A percentile compares a stretch with the other conserved stretches of the same genome.
Conservation (phyloP, 208 protist species). For the Crithidia expoeki region DNA sequence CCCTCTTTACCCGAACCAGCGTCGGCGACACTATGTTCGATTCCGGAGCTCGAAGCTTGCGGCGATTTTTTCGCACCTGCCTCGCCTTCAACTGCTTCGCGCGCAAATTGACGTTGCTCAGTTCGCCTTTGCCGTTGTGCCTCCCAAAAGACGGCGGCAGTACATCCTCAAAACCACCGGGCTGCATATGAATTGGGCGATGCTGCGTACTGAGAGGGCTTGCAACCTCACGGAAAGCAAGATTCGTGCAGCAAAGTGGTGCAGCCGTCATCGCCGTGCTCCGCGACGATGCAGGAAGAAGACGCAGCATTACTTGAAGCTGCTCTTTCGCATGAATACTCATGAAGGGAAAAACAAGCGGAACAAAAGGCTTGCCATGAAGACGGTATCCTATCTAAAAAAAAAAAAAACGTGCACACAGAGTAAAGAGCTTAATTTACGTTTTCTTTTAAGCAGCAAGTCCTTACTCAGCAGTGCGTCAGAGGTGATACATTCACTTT, state of each 20-base stretch:
- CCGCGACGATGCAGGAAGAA: slow-evolving; percentile 2
- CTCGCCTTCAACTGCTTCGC: slow-evolving; percentile 20
- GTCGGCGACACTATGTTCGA: background rate
- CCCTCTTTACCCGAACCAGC: slow-evolving; percentile 25
- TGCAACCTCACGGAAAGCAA: background rate
- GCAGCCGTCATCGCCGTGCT: background rate
- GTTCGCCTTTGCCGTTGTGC: slow-evolving; percentile 43
- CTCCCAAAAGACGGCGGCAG: slow-evolving; percentile 58
- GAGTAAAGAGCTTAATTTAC: too few species aligned
- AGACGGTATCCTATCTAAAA: too few species aligned
- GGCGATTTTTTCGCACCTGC: slow-evolving; percentile 9
- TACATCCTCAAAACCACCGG: slow-evolving; percentile 58
- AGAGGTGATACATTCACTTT: too few species aligned
- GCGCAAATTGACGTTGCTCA: slow-evolving; percentile 61
- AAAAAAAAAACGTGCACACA: too few species aligned
- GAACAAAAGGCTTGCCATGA: too few species aligned
- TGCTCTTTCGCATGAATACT: background rate
- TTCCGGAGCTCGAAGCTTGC: slow-evolving; percentile 18
- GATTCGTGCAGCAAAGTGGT: background rate
- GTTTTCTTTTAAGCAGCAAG: too few species aligned
- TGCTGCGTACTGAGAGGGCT: background rate
- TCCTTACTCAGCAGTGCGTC: too few species aligned
- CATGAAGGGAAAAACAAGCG: background rate
- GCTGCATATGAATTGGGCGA: slow-evolving; percentile 48
- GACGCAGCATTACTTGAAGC: slow-evolving; percentile 1